Base-by-base conservation (phyloP, 2,329 filamentous ascomycete genomes). In the Sphaerulina musiva region DNA sequence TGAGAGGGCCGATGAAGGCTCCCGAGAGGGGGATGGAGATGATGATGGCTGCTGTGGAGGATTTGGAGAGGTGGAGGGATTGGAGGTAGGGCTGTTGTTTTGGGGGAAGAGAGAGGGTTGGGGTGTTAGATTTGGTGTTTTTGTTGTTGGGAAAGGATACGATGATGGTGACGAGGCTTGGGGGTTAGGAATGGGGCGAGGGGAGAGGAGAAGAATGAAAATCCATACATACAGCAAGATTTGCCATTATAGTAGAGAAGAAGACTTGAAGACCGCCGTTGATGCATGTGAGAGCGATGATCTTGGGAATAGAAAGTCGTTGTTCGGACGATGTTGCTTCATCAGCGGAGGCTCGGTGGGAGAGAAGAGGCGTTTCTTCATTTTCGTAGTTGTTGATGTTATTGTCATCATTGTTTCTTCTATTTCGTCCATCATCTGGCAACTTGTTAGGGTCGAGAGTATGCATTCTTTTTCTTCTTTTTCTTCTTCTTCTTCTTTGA, bases 241-340 rank as follows among this genome's bases (percentile, higher is more conserved):
- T 56, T 10, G 59, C 59, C 59, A 61, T 61, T 2, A 59, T 53
- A 6, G 59, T 61, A 1, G 59, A 61, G 31, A 61, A 61, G 53
- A 61, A 61, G 20, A 61, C 59, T 53, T 61, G 59, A 1, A 61
- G 55, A n/a, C 59, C 59, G 45, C 59, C 59, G 46, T 61, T 59
- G 46, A 61, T 58, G 42, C 55, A 58, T 20, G 55, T 56, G 2
- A 61, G 45, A 11, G 53, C 58, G 36, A 60, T 36, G 11, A 60
- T 17, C 12, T 26, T 48, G 36, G 34, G 36, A 4, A 58, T 42
- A n/a, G 58, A 60, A 11, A 60, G 53, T 47, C 38, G 34, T 47
- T 43, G 34, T 38, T 38, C 34, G 34, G 8, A 38, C 10, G 34
- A 38, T 38, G 34, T 38, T 38, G 34, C 12, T 38, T n/a, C 34